A percentile compares a stretch with the other conserved stretches of the same genome.
phyloP scores from a whole-genome alignment of 768 basidiomycete genomes.

The Psilocybe sp. region DNA sequence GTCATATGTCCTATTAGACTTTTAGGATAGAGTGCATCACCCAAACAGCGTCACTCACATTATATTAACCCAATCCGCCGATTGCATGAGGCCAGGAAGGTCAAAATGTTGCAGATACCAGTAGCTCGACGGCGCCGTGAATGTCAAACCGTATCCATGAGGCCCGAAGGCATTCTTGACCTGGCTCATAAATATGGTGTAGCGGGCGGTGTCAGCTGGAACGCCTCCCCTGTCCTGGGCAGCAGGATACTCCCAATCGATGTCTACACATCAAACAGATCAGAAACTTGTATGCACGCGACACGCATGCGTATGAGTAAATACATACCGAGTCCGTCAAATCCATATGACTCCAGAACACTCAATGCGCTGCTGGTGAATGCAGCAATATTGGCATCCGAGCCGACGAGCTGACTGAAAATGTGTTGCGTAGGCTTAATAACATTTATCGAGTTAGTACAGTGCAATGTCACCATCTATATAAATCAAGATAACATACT shows the following conservation, averaged over 20 bases:
- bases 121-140: slow-evolving; percentile 23
- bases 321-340: slow-evolving; percentile 24
- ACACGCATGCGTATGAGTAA: neutral
- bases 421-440: slow-evolving; percentile 17
- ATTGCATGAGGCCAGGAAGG: slow-evolving; percentile 15
- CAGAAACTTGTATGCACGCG: neutral
- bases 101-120: slow-evolving; percentile 31
- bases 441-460: too few species aligned
- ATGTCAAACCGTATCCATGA: slow-evolving; percentile 19
- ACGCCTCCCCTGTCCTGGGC: slow-evolving; percentile 21
- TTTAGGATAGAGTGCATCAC: neutral
- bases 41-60: neutral
- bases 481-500: too few species aligned
- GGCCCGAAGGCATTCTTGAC: slow-evolving; percentile 14
- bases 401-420: slow-evolving; percentile 18
- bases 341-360: slow-evolving; percentile 20
- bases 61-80: slow-evolving; percentile 18
- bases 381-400: slow-evolving; percentile 11
- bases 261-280: too few species aligned
- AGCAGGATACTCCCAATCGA: slow-evolving; percentile 16
- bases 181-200: slow-evolving; percentile 17
- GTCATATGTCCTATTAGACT: slow-evolving; percentile 20
- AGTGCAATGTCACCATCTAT: too few species aligned
- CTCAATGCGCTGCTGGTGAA: slow-evolving; percentile 17
- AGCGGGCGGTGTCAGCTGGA: slow-evolving; percentile 20